A percentile compares a stretch with the other conserved stretches of the same genome.
Evolutionary conservation across 2,329 filamentous ascomycete species (phyloP).

Genomic region (Colletotrichum chrysophilum): DNA sequence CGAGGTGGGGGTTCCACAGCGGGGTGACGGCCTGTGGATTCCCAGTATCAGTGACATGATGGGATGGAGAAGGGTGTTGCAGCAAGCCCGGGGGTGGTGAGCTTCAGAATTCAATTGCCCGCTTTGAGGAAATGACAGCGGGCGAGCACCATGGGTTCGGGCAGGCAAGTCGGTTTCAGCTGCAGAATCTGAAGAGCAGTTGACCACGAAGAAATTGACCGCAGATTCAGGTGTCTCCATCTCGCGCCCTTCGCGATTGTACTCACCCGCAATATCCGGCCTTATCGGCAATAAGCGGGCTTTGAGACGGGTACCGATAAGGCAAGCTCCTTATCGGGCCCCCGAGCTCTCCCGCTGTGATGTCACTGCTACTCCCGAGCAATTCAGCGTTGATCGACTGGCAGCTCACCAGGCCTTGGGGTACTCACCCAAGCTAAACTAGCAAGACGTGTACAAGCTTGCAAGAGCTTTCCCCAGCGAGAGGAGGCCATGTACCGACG

Average conservation of each 20-base stretch:
- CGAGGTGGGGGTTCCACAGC: not conserved
- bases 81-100: not conserved
- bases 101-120: not conserved
- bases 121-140: not conserved
- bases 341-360: conserved; percentile 1
- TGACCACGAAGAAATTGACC: not conserved
- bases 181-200: not conserved
- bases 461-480: not conserved
- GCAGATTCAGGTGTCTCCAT: not conserved
- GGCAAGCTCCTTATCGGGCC: not conserved
- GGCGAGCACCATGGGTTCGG: not conserved
- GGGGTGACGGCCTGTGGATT: not conserved
- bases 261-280: not conserved
- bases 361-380: not conserved
- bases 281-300: not conserved
- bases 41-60: not conserved
- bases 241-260: not conserved
- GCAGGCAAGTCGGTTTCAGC: not conserved
- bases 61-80: not conserved
- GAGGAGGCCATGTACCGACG: not conserved
- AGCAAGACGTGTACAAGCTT: not conserved
- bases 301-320: not conserved
- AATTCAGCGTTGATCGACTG: not conserved
- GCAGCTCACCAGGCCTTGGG: not conserved
- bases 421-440: not conserved